Conservation (phyloP, 2,329 filamentous ascomycete species). For the Colletotrichum liaoningense region DNA sequence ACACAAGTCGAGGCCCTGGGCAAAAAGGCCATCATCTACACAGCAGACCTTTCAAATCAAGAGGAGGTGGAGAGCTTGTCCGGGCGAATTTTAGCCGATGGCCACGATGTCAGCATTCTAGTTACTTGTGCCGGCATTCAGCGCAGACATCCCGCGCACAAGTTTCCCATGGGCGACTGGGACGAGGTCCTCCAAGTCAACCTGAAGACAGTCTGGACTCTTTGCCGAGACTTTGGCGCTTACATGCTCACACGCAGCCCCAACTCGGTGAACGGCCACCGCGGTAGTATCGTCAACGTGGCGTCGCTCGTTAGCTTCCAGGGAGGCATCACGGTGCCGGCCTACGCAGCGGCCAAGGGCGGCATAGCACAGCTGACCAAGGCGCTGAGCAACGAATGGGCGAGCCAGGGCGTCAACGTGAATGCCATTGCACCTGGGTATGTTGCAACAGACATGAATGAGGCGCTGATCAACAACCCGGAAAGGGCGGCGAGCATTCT, state of each 20-base stretch:
- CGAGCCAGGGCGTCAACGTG: slow-evolving; percentile 79
- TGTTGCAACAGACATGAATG: slow-evolving; percentile 94
- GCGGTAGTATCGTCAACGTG: slow-evolving; percentile 85
- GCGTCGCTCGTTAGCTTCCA: slow-evolving; percentile 85
- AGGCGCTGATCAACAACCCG: slow-evolving; percentile 78
- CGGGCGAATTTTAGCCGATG: slow-evolving; percentile 36
- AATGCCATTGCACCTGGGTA: slow-evolving; percentile 93
- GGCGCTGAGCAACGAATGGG: slow-evolving; percentile 88
- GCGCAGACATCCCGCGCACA: slow-evolving; percentile 69
- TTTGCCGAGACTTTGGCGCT: slow-evolving; percentile 80
- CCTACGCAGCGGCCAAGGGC: slow-evolving; percentile 88
- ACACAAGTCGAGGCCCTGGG: slow-evolving; percentile 34
- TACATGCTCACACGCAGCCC: slow-evolving; percentile 75
- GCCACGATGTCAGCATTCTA: slow-evolving; percentile 63
- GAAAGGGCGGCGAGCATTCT: slow-evolving; percentile 78
- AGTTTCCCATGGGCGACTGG: slow-evolving; percentile 74
- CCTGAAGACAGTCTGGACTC: slow-evolving; percentile 81
- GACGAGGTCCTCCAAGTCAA: slow-evolving; percentile 83
- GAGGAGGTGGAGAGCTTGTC: slow-evolving; percentile 35
- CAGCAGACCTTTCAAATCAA: slow-evolving; percentile 38
- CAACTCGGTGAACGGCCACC: slow-evolving; percentile 60
- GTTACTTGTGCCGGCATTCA: slow-evolving; percentile 78
- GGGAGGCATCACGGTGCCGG: slow-evolving; percentile 87
- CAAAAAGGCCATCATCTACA: slow-evolving; percentile 40
- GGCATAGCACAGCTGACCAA: slow-evolving; percentile 88